phyloP scores from a whole-genome alignment of 2,329 filamentous ascomycete genomes.

The Nigrograna mackinnonii region DNA sequence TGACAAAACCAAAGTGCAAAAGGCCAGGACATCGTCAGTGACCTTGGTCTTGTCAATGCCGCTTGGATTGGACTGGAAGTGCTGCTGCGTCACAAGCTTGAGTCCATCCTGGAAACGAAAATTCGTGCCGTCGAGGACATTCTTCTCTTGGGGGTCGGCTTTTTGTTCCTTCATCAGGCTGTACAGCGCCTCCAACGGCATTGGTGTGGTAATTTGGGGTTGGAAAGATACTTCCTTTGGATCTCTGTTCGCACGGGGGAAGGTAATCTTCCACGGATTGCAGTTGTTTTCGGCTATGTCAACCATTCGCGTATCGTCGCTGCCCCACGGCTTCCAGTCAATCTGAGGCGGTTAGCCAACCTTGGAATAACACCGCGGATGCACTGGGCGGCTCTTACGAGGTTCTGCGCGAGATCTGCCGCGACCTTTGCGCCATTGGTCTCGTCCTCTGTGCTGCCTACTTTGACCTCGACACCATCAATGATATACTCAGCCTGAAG shows the following conservation, averaged over 20 bases:
- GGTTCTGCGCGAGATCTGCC: constrained; percentile 2
- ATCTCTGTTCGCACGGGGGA: constrained; percentile 5
- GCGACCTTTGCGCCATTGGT: constrained; percentile 6
- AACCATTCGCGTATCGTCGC: constrained; percentile 3
- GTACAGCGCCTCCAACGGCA: constrained; percentile 21
- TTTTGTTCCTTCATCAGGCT: constrained; percentile 10
- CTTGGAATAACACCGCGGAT: constrained; percentile 1
- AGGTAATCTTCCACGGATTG: constrained; percentile 16
- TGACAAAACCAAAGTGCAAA: constrained; percentile 19
- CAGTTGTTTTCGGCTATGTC: constrained; percentile 12
- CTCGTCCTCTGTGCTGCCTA: constrained; percentile 16
- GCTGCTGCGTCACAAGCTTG: constrained; percentile 2
- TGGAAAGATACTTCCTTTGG: constrained; percentile 6
- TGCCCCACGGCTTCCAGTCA: constrained; percentile 5
- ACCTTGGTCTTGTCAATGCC: constrained; percentile 7
- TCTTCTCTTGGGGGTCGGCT: constrained; percentile 1
- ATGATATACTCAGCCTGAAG: constrained; percentile 25
- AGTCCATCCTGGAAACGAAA: constrained; percentile 1
- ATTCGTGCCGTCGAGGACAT: constrained; percentile 5
- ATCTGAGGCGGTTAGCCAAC: constrained; percentile 7
- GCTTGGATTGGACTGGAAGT: constrained; percentile 4
- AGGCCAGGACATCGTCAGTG: constrained; percentile 21
- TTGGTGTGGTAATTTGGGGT: constrained; percentile 17
- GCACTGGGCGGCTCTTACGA: constrained; percentile 3
- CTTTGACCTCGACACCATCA: constrained; percentile 22